A percentile compares a stretch with the other conserved stretches of the same genome.
Conservation (phyloP, 2,329 filamentous ascomycete species). For the Pseudogymnoascus sp. region DNA sequence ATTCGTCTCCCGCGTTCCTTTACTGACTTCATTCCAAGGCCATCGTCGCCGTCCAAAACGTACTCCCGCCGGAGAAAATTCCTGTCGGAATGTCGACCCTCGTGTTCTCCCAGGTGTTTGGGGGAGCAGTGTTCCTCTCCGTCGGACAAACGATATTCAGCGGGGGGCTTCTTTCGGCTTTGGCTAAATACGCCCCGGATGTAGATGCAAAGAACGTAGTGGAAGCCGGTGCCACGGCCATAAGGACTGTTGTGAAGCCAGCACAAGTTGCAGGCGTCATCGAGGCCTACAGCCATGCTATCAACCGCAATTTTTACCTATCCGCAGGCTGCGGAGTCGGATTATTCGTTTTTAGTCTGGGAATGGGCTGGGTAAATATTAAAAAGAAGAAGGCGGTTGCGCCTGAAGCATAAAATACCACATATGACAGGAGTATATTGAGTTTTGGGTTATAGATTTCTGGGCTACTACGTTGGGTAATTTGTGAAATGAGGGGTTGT, state of each 20-base stretch:
- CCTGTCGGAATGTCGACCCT: slow-evolving; percentile 29
- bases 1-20: slow-evolving; percentile 14
- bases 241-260: slow-evolving; percentile 29
- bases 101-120: slow-evolving; percentile 30
- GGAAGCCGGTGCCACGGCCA: slow-evolving; percentile 34
- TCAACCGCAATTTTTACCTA: slow-evolving; percentile 23
- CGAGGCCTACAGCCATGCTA: slow-evolving; percentile 33
- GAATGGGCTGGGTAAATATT: slow-evolving; percentile 42
- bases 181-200: slow-evolving; percentile 29
- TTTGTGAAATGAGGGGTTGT: neutral
- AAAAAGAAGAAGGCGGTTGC: slow-evolving; percentile 30
- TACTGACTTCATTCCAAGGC: slow-evolving; percentile 16
- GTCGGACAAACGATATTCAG: slow-evolving; percentile 28
- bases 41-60: slow-evolving; percentile 30
- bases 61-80: slow-evolving; percentile 24
- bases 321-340: slow-evolving; percentile 14
- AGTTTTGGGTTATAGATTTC: neutral
- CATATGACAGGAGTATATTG: neutral
- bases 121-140: slow-evolving; percentile 28
- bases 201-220: slow-evolving; percentile 31
- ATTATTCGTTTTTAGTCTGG: slow-evolving; percentile 25
- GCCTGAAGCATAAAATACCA: neutral
- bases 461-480: neutral
- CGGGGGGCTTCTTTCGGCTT: slow-evolving; percentile 19
- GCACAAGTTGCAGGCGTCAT: slow-evolving; percentile 33